A percentile compares a stretch with the other conserved stretches of the same genome.
These are phyloP conservation scores for Trichoderma reesei DNA, from an alignment of 495 filamentous ascomycete species.

Conservation along the genomic window DNA sequence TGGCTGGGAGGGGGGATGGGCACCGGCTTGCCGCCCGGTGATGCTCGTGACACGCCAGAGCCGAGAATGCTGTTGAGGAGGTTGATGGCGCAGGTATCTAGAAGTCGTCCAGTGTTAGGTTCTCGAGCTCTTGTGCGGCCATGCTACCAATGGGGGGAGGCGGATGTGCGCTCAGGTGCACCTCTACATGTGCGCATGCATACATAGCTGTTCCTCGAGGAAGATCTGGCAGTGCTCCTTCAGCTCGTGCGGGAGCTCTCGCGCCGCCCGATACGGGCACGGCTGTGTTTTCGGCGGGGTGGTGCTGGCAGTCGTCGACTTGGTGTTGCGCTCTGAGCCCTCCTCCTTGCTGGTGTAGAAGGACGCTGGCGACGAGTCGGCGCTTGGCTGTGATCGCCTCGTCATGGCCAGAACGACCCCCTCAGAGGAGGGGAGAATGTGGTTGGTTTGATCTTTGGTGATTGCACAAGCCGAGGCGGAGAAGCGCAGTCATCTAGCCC, in stretches of 20 bases:
- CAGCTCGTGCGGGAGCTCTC: constrained; percentile 50
- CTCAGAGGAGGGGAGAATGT: not conserved
- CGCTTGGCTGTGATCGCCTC: constrained; percentile 3
- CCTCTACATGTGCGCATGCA: constrained; percentile 12
- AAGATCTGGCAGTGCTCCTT: constrained; percentile 58
- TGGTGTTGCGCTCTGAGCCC: not conserved
- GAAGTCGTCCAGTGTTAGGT: not conserved
- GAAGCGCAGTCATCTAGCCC: too few species aligned
- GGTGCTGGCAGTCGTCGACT: constrained; percentile 11
- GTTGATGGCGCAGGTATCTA: constrained; percentile 59
- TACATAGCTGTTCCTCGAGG: constrained; percentile 68
- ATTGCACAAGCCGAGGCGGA: too few species aligned
- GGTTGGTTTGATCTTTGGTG: not conserved
- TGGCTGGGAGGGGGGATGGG: constrained; percentile 44
- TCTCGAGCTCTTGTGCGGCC: too few species aligned
- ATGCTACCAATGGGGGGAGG: not conserved
- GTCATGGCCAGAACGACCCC: not conserved
- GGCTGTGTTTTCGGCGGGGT: constrained; percentile 11
- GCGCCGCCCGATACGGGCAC: constrained; percentile 41
- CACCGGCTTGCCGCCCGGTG: constrained; percentile 27
- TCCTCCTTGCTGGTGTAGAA: constrained; percentile 8
- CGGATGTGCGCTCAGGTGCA: not conserved
- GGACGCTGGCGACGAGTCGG: constrained; percentile 7
- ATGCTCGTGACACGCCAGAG: constrained; percentile 35
- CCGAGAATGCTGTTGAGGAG: constrained; percentile 57